A percentile compares a stretch with the other conserved stretches of the same genome.
These are phyloP conservation scores for Salix purpurea DNA, from an alignment of 345 rosid species.

Conservation along the genomic window DNA sequence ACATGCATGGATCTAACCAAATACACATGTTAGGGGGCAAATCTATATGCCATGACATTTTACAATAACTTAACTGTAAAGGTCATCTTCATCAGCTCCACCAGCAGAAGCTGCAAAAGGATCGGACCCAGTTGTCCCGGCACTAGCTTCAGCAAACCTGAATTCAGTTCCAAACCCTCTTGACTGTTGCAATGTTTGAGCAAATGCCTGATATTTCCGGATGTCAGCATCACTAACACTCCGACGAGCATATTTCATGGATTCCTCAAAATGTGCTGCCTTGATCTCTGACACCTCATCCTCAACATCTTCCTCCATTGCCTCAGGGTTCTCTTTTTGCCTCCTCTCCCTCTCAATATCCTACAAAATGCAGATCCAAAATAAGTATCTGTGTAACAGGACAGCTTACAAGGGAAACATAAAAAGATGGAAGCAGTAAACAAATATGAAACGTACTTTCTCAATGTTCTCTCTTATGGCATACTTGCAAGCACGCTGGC, in stretches of 20 bases:
- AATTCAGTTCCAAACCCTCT: conserved; percentile 85
- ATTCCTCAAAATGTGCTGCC: conserved; percentile 85
- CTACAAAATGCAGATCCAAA: conserved; percentile 20
- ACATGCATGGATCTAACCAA: not conserved
- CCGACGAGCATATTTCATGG: conserved; percentile 86
- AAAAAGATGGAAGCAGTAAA: not conserved
- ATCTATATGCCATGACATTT: not conserved
- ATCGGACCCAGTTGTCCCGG: conserved; percentile 45
- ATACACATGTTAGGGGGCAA: not conserved
- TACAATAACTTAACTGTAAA: conserved; percentile 53
- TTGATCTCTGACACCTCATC: conserved; percentile 84
- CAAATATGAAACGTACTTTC: conserved; percentile 40
- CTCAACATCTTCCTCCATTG: conserved; percentile 86
- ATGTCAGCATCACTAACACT: conserved; percentile 95
- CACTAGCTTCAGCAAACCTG: conserved; percentile 53
- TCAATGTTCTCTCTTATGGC: conserved; percentile 93
- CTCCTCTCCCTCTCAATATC: conserved; percentile 91
- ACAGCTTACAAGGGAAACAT: not conserved
- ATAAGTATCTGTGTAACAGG: not conserved
- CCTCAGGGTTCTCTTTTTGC: conserved; percentile 75
- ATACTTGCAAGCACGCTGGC: conserved; percentile 91
- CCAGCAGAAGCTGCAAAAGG: conserved; percentile 72
- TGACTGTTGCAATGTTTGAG: conserved; percentile 91
- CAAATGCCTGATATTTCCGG: conserved; percentile 90
- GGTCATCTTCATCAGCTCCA: conserved; percentile 76